Conservation (phyloP, 2,329 filamentous ascomycete genomes). For the Fusarium burgessii region DNA sequence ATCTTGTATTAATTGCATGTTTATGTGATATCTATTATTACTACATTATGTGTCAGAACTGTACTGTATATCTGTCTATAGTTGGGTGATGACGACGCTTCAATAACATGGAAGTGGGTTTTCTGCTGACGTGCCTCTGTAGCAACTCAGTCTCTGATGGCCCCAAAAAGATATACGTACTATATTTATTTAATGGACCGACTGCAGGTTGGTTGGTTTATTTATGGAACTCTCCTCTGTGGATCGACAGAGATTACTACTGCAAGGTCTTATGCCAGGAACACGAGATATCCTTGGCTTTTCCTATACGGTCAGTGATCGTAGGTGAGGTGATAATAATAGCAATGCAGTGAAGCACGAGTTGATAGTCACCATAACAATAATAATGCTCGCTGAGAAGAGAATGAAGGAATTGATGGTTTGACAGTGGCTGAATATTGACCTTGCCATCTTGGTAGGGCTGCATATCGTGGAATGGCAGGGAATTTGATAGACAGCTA, state of each 20-base stretch:
- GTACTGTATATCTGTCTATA: background rate
- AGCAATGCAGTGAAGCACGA: constrained; percentile 14
- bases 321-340: background rate
- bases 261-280: constrained; percentile 24
- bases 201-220: constrained; percentile 12
- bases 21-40: background rate
- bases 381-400: background rate
- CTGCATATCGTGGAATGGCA: constrained; percentile 27
- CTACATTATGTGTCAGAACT: background rate
- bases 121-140: constrained; percentile 19
- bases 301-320: constrained; percentile 1
- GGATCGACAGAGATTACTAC: constrained; percentile 34
- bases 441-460: background rate
- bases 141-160: background rate
- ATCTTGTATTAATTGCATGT: background rate
- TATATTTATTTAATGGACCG: constrained; percentile 13
- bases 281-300: constrained; percentile 8
- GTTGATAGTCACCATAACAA: background rate
- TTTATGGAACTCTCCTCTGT: constrained; percentile 37
- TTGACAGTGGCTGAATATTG: constrained; percentile 25
- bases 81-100: constrained; percentile 25
- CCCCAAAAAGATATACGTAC: constrained; percentile 4
- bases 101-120: constrained; percentile 19
- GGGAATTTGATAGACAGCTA: constrained; percentile 2
- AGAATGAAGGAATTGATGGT: background rate